Conservation (phyloP, 176 grass and related monocot species). For the Alopecurus myosuroides region DNA sequence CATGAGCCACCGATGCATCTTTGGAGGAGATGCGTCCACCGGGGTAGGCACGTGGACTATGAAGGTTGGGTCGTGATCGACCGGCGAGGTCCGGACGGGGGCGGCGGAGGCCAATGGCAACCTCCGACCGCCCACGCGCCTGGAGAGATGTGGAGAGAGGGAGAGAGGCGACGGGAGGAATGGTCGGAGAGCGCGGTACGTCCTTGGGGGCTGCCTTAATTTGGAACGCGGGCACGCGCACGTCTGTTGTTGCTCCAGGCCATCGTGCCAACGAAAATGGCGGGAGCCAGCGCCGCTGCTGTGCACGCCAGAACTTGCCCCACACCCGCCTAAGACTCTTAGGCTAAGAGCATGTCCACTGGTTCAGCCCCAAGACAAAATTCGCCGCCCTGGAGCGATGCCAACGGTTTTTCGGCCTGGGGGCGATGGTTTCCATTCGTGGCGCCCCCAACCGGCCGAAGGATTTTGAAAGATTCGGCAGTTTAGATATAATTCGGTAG, state of each 20-base stretch:
- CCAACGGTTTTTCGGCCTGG: too few species aligned
- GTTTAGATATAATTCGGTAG: too few species aligned
- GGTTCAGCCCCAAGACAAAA: too few species aligned
- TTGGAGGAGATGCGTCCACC: neutral
- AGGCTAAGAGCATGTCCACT: too few species aligned
- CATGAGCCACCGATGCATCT: slow-evolving; percentile 50
- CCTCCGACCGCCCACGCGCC: slow-evolving; percentile 44
- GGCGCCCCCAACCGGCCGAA: too few species aligned
- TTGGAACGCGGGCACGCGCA: neutral
- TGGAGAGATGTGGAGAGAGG: neutral
- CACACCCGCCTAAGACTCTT: too few species aligned
- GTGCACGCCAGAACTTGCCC: too few species aligned
- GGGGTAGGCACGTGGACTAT: neutral
- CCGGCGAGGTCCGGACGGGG: neutral
- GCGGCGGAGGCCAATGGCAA: slow-evolving; percentile 32
- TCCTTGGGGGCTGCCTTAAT: slow-evolving; percentile 18
- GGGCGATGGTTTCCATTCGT: too few species aligned
- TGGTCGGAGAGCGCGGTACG: slow-evolving; percentile 1
- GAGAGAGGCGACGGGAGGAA: slow-evolving; percentile 11
- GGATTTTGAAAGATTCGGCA: too few species aligned
- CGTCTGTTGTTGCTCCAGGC: neutral
- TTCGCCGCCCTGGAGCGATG: too few species aligned
- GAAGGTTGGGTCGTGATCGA: neutral
- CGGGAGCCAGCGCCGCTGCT: too few species aligned
- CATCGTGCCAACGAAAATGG: neutral